Evolutionary conservation across 768 basidiomycete genomes (phyloP).

Genomic region (Serendipita indica): DNA sequence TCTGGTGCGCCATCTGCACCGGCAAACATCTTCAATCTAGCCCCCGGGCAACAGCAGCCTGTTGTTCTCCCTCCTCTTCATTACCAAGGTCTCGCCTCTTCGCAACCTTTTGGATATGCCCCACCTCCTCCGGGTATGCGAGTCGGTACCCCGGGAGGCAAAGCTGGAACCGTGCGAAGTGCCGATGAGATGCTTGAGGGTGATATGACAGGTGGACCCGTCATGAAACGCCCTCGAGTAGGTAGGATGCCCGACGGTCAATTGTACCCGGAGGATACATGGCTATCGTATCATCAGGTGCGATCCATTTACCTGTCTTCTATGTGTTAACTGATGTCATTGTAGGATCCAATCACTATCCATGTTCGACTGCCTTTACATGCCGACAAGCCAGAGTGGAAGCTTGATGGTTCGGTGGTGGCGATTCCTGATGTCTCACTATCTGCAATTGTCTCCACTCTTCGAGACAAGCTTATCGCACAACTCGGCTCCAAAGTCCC

Average conservation of each 20-base stretch:
- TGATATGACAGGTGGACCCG: slow-evolving; percentile 39
- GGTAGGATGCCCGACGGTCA: slow-evolving; percentile 75
- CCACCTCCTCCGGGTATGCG: slow-evolving; percentile 55
- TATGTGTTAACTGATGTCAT: background rate
- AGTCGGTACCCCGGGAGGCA: slow-evolving; percentile 32
- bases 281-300: slow-evolving; percentile 13
- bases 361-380: slow-evolving; percentile 72
- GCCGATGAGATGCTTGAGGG: slow-evolving; percentile 69
- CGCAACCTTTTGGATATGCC: slow-evolving; percentile 68
- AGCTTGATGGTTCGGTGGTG: slow-evolving; percentile 66
- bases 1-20: slow-evolving; percentile 89
- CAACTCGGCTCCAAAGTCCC: slow-evolving; percentile 65
- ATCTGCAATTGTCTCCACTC: slow-evolving; percentile 68
- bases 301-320: background rate
- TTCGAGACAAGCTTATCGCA: slow-evolving; percentile 77
- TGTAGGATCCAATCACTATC: slow-evolving; percentile 71
- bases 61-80: slow-evolving; percentile 78
- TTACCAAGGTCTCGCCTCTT: slow-evolving; percentile 63
- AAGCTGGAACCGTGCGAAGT: slow-evolving; percentile 55
- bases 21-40: slow-evolving; percentile 45
- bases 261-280: slow-evolving; percentile 56
- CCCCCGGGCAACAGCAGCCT: slow-evolving; percentile 33
- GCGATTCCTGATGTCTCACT: slow-evolving; percentile 72
- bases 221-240: slow-evolving; percentile 81
- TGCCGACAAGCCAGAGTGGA: slow-evolving; percentile 81